Percentiles rank a stretch among this genome's conserved stretches.
Evolutionary conservation across 2,329 filamentous ascomycete species (phyloP).

Genomic region (Aspergillus awamori): DNA sequence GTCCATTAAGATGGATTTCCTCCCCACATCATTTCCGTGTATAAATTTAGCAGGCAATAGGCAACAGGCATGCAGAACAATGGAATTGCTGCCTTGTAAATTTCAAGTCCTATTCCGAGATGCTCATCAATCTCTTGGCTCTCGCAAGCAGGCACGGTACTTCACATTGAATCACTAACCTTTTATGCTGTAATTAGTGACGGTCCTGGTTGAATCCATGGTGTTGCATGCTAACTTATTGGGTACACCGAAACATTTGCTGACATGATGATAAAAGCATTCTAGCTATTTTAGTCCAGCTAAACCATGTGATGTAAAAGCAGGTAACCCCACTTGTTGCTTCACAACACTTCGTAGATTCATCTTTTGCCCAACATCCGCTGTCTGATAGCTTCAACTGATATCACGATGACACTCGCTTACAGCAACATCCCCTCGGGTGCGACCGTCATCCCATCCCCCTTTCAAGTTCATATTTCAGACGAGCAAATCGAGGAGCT

Average conservation of each 20-base stretch:
- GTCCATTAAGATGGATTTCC: background rate
- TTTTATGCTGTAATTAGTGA: background rate
- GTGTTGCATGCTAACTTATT: background rate
- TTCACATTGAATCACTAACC: background rate
- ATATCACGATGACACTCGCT: constrained; percentile 26
- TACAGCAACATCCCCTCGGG: constrained; percentile 39
- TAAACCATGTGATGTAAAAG: background rate
- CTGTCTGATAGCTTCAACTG: no score
- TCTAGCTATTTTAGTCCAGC: background rate
- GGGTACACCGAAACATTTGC: background rate
- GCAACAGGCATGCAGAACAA: background rate
- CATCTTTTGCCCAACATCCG: background rate
- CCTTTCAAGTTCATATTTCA: constrained; percentile 48
- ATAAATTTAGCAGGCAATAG: background rate
- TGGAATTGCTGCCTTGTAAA: background rate
- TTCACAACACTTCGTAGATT: background rate
- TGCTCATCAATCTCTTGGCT: background rate
- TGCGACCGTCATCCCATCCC: constrained; percentile 41
- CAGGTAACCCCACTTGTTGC: background rate
- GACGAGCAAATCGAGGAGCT: constrained; percentile 53
- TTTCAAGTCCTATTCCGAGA: background rate
- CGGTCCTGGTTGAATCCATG: background rate
- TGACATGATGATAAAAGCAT: background rate
- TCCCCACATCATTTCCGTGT: background rate
- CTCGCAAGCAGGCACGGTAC: background rate